Percentiles rank a stretch among this genome's conserved stretches.
These are phyloP conservation scores for Calocybe indica DNA, from an alignment of 768 basidiomycete genomes.

Conservation along the genomic window DNA sequence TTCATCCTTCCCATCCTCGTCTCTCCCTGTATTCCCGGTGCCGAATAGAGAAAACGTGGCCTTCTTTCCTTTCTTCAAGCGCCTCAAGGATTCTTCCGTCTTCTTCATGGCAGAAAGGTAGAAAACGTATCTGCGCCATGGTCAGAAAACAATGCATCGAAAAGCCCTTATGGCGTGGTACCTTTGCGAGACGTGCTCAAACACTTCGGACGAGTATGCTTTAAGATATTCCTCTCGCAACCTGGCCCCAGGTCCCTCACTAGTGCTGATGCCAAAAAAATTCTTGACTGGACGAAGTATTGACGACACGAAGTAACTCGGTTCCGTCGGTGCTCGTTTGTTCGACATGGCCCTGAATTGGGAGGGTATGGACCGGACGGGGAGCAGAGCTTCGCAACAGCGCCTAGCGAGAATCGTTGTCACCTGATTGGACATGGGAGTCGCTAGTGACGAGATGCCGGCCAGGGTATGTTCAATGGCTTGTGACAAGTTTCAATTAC, in stretches of 20 bases:
- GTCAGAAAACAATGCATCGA: too few species aligned
- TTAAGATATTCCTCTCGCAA: conserved; percentile 51
- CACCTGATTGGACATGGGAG: conserved; percentile 58
- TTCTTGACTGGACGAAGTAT: conserved; percentile 76
- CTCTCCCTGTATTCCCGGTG: conserved; percentile 34
- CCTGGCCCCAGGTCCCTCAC: conserved; percentile 52
- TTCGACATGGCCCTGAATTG: conserved; percentile 85
- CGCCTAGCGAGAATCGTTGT: conserved; percentile 66
- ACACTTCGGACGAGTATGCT: conserved; percentile 54
- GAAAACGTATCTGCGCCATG: conserved; percentile 57
- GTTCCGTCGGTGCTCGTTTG: conserved; percentile 64
- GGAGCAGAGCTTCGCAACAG: conserved; percentile 80
- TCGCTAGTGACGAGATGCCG: conserved; percentile 42
- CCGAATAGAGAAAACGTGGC: conserved; percentile 77
- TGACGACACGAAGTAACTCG: conserved; percentile 80
- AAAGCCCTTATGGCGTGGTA: conserved; percentile 13
- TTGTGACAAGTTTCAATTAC: conserved; percentile 27
- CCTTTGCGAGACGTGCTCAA: conserved; percentile 67
- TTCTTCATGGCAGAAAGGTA: conserved; percentile 84
- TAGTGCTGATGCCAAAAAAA: conserved; percentile 60
- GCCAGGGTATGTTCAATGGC: conserved; percentile 50
- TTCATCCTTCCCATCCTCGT: conserved; percentile 78
- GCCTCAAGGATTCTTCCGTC: conserved; percentile 83
- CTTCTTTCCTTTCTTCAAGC: conserved; percentile 85
- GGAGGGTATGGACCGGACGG: conserved; percentile 83